Base-by-base conservation (phyloP, 2,329 filamentous ascomycete species). In the Beauveria brongniartii region DNA sequence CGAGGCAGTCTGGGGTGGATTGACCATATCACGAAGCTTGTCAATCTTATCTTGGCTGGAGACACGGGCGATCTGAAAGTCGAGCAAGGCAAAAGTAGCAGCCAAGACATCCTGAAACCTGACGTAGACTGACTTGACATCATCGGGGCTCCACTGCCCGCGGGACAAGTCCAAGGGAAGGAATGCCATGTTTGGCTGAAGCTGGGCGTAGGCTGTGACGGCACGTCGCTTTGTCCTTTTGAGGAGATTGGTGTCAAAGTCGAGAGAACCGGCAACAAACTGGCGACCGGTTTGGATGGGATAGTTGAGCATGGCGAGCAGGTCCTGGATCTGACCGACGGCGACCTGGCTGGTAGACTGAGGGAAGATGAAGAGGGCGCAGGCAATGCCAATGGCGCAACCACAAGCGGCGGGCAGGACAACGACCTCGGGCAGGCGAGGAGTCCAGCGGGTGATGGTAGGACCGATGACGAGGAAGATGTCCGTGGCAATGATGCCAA, bases 321-420 rank as follows among this genome's bases (percentile, higher is more conserved):
- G 62, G 12, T 69, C 68, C 47, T 70, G 67, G 47, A 75, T 67
- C 14, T 70, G 63, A 9, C 66, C 65, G 0, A 82, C 67, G 1
- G 78, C 74, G 2, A 73, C 69, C 26, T 75, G 74, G 0, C 79
- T 80, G 0, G 80, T 78, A 0, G 80, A 82, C 46, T 75, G 74
- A 0, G 80, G 80, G 59, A 82, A 81, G 50, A 82, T 70, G 3
- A 82, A 61, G 1, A 82, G 55, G 5, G 73, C 75, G 50, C 74
- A 78, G 3, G 70, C 74, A 2, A 77, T 59, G 0, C 78, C 80
- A 0, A 82, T 66, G 0, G 75, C 80, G 7, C 78, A 70, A 0
- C 77, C 78, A 20, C 78, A 73, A 0, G 76, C 77, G 1, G 74
- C 76, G 1, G 80, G 80, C 46, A 77, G 75, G 3, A 81, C 70